A percentile compares a stretch with the other conserved stretches of the same genome.
phyloP scores from a whole-genome alignment of 805 yeast species.

The Wickerhamiella sergipiensis region DNA sequence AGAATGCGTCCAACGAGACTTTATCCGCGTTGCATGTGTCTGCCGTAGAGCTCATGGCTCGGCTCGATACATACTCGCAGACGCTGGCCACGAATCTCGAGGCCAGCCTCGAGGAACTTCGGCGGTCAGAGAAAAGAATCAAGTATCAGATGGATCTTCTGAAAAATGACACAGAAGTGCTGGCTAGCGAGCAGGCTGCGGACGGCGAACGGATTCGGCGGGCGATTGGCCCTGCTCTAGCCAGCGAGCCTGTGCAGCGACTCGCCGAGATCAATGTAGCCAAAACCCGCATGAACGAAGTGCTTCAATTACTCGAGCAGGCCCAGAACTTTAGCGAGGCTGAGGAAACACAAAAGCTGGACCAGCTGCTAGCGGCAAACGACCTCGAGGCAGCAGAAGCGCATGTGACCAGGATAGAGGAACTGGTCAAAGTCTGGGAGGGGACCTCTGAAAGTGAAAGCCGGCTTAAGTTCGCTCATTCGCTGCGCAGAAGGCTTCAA shows the following conservation, averaged over 20 bases:
- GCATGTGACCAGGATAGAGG: constrained; percentile 7
- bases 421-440: constrained; percentile 17
- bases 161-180: constrained; percentile 18
- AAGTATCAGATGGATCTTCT: constrained; percentile 25
- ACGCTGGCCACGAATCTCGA: constrained; percentile 21
- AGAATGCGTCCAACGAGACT: constrained; percentile 6
- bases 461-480: constrained; percentile 14
- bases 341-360: constrained; percentile 21
- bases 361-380: constrained; percentile 6
- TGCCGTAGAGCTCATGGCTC: constrained; percentile 21
- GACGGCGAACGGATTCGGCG: constrained; percentile 7
- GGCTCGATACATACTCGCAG: constrained; percentile 21
- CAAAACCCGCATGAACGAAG: constrained; percentile 17
- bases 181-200: constrained; percentile 15
- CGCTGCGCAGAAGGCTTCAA: constrained; percentile 12
- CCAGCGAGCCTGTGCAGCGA: constrained; percentile 11
- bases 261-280: constrained; percentile 17
- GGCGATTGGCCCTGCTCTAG: constrained; percentile 4
- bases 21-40: constrained; percentile 19
- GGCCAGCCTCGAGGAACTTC: constrained; percentile 15
- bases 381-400: constrained; percentile 11
- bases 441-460: constrained; percentile 14
- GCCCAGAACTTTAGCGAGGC: constrained; percentile 18
- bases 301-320: constrained; percentile 15
- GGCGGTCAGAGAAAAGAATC: constrained; percentile 18